These are phyloP conservation scores for Trichoderma asperelloides DNA, from an alignment of 495 filamentous ascomycete genomes.

Conservation along the genomic window DNA sequence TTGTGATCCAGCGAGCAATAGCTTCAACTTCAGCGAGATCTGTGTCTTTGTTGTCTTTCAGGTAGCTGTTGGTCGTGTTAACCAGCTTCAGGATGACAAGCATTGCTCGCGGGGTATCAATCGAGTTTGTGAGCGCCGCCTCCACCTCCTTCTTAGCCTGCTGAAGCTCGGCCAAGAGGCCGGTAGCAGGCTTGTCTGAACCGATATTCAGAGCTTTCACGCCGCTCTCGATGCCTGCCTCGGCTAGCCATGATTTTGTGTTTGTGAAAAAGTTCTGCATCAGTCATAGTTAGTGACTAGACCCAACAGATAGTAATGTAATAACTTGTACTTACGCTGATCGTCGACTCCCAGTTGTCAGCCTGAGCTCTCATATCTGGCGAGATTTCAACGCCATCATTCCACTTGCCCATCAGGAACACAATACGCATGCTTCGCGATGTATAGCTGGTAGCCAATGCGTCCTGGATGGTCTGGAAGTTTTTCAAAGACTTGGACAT, in stretches of 20 bases:
- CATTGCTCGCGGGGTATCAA: constrained; percentile 78
- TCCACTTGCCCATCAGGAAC: constrained; percentile 83
- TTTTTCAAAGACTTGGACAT: constrained; percentile 97
- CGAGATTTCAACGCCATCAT: constrained; percentile 84
- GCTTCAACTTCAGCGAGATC: constrained; percentile 46
- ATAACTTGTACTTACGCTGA: constrained; percentile 45
- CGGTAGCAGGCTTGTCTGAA: constrained; percentile 20
- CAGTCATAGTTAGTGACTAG: constrained; percentile 8
- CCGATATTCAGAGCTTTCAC: constrained; percentile 34
- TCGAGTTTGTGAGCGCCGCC: constrained; percentile 71
- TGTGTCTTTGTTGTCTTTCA: constrained; percentile 39
- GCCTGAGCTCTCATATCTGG: constrained; percentile 66
- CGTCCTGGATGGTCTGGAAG: constrained; percentile 89
- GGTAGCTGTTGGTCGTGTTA: constrained; percentile 63
- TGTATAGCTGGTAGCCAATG: constrained; percentile 66
- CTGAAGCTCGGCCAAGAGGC: constrained; percentile 40
- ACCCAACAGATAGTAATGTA: background rate
- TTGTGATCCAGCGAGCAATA: constrained; percentile 72
- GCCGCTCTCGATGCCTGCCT: constrained; percentile 32
- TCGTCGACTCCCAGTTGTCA: constrained; percentile 67
- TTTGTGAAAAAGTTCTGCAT: constrained; percentile 84
- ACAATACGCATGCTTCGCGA: constrained; percentile 73
- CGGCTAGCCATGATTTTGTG: constrained; percentile 47
- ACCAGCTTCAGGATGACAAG: constrained; percentile 64
- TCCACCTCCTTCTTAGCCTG: constrained; percentile 56